phyloP scores from a whole-genome alignment of 805 yeast species.

The Candida multigemmis region DNA sequence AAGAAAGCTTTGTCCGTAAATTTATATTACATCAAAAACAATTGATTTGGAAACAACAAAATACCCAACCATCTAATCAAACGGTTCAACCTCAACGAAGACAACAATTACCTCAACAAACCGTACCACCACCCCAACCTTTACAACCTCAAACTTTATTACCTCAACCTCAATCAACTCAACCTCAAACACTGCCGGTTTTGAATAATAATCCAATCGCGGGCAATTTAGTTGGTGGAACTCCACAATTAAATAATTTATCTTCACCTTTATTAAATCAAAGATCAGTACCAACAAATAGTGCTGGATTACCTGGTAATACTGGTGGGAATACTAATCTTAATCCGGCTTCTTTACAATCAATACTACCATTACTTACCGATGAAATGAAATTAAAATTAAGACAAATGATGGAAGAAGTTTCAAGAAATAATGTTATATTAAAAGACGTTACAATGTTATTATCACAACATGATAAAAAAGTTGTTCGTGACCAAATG shows the following conservation, averaged over 20 bases:
- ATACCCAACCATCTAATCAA: constrained; percentile 8
- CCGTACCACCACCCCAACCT: constrained; percentile 7
- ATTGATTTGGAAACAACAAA: constrained; percentile 19
- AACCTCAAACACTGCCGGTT: constrained; percentile 10
- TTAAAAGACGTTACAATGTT: constrained; percentile 57
- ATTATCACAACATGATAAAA: constrained; percentile 57
- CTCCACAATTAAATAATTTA: constrained; percentile 7
- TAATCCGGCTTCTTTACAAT: constrained; percentile 1
- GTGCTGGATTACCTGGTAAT: no score
- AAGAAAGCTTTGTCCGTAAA: constrained; percentile 28
- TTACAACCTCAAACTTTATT: constrained; percentile 7
- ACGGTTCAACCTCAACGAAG: constrained; percentile 8
- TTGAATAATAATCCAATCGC: constrained; percentile 7
- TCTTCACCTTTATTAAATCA: constrained; percentile 11
- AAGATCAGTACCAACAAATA: constrained; percentile 2
- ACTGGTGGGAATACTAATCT: no score
- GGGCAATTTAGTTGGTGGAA: no score
- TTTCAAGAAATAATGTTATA: constrained; percentile 54
- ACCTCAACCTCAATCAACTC: constrained; percentile 7
- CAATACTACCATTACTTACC: constrained; percentile 29
- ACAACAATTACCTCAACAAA: constrained; percentile 7
- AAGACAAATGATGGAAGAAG: constrained; percentile 59
- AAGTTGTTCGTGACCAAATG: constrained; percentile 45
- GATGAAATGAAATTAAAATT: constrained; percentile 58
- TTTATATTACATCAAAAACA: constrained; percentile 31